These are phyloP conservation scores for Trichoderma guizhouense DNA, from an alignment of 2,329 filamentous ascomycete genomes.

Conservation along the genomic window DNA sequence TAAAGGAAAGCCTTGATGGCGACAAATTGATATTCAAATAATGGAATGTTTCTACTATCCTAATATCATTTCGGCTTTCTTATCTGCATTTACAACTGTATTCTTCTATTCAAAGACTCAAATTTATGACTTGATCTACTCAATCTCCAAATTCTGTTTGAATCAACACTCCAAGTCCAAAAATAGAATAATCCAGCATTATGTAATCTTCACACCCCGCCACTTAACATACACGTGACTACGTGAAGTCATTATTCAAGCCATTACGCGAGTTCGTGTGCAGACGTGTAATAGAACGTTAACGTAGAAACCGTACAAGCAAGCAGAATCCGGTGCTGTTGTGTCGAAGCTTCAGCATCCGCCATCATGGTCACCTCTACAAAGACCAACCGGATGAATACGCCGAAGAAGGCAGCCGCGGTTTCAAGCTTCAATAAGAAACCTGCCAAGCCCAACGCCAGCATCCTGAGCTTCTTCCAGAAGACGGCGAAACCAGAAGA, in stretches of 20 bases:
- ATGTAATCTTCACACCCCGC: background rate
- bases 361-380: constrained; percentile 35
- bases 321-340: background rate
- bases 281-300: background rate
- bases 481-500: constrained; percentile 61
- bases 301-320: background rate
- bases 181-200: background rate
- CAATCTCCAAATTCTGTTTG: background rate
- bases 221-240: background rate
- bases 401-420: constrained; percentile 32
- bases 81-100: background rate
- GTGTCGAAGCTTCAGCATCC: background rate
- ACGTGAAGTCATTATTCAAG: background rate
- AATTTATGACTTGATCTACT: background rate
- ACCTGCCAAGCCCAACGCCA: constrained; percentile 52
- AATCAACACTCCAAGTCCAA: background rate
- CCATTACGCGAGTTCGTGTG: background rate
- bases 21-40: background rate
- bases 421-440: constrained; percentile 31
- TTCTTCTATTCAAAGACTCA: background rate
- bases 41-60: background rate
- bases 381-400: constrained; percentile 32
- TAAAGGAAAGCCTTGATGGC: background rate
- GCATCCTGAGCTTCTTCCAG: constrained; percentile 72
- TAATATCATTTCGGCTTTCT: background rate